Base-by-base conservation (phyloP, 176 grass and related monocot genomes). In the Carex pumila region DNA sequence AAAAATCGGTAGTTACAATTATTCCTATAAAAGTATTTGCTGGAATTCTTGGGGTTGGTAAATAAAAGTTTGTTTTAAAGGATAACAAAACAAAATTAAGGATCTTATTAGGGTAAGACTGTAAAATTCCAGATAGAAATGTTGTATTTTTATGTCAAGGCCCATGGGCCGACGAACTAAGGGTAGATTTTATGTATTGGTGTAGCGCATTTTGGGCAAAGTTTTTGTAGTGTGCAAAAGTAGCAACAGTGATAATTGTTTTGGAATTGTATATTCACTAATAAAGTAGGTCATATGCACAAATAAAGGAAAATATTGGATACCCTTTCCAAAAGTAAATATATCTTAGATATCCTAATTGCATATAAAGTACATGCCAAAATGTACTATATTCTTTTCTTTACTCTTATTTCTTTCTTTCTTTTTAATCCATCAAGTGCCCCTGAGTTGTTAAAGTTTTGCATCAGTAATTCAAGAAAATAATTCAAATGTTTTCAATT, bases 141-240 rank as follows among this genome's bases (percentile, higher is more conserved):
- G 53, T 81, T 54, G 31, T 63, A 41, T 45, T 13, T 41, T 9
- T 18, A 14, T 58, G 22, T 19, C 19, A 55, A 43, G 72, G 54
- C 77, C 13, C 58, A 80, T 80, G 77, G 77, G 29, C 77, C 53
- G n/a, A 62, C 53, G n/a, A 62, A 81, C 4, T 61, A 39, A 81
- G 25, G 12, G 49, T 49, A 76, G 12, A 31, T 55, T 75, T 14
- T 36, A 25, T 54, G 1, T 74, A 53, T 53, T 52, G 18, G 43
- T 2, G 32, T 12, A 52, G 58, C 34, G 9, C n/a, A 39, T 10
- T 80, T 61, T 63, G 6, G 13, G 25, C 59, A 80, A 29, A 60
- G 14, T 61, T 52, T 47, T 43, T 17, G 22, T 17, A 79, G 55
- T 60, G 76, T 18, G 75, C 52, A 79, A 61, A 62, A 80, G 31